A percentile compares a stretch with the other conserved stretches of the same genome.
phyloP scores from a whole-genome alignment of 163 green algal species.

The Trebouxiophyceae sp. region DNA sequence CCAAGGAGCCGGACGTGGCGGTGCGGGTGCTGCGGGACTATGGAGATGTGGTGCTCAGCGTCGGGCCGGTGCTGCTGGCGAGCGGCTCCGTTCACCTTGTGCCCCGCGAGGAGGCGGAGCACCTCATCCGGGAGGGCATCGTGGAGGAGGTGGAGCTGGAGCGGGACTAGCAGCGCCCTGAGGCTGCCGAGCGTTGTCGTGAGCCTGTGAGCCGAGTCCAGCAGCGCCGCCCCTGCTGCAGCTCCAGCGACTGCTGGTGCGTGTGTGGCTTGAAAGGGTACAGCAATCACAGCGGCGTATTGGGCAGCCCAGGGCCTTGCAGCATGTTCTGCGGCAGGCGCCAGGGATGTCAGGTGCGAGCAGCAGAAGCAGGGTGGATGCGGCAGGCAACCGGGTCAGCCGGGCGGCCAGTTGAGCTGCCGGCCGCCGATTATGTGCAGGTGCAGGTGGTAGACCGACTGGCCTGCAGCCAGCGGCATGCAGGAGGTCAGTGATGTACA shows the following conservation, averaged over 20 bases:
- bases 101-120: slow-evolving; percentile 43
- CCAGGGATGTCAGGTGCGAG: no score
- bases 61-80: slow-evolving; percentile 30
- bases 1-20: slow-evolving; percentile 16
- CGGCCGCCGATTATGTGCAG: slow-evolving; percentile 83
- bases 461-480: slow-evolving; percentile 8
- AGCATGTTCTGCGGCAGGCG: no score
- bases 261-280: no score
- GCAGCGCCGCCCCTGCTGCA: no score
- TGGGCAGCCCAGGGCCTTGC: no score
- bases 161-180: background rate
- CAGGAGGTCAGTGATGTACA: background rate
- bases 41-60: slow-evolving; percentile 39
- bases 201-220: no score
- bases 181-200: no score
- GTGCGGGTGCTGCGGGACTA: slow-evolving; percentile 47
- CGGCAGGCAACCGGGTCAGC: no score
- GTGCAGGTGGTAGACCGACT: slow-evolving; percentile 48
- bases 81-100: slow-evolving; percentile 40
- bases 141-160: slow-evolving; percentile 7
- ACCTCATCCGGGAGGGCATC: slow-evolving; percentile 41
- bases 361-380: no score
- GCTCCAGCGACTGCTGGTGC: no score
- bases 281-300: no score
- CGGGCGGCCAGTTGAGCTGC: slow-evolving; percentile 74